phyloP scores from a whole-genome alignment of 306 rosid species.

The cucumber (Cucumis sativus) region DNA sequence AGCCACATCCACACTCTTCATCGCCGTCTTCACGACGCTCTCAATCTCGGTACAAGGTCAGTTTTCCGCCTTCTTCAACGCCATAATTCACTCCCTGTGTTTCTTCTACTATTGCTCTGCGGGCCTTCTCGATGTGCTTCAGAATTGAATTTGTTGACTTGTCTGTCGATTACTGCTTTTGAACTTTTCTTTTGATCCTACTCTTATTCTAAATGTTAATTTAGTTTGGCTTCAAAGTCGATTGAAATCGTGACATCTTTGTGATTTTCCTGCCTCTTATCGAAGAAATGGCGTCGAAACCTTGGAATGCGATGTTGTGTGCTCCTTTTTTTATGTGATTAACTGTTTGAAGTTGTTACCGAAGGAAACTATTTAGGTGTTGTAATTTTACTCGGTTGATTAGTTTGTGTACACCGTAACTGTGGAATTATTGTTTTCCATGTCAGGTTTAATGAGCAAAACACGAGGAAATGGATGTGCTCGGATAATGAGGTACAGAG shows the following conservation, averaged over 20 bases:
- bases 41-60: slow-evolving; percentile 69
- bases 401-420: neutral
- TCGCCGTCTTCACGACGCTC: slow-evolving; percentile 58
- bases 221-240: neutral
- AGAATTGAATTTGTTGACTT: neutral
- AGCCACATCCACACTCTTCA: slow-evolving; percentile 42
- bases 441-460: slow-evolving; percentile 34
- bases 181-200: neutral
- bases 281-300: neutral
- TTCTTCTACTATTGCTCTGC: no score
- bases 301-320: neutral
- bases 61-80: neutral
- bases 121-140: neutral
- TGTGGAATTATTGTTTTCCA: neutral
- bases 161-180: neutral
- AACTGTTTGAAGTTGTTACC: neutral
- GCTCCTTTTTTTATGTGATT: neutral
- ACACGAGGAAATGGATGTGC: slow-evolving; percentile 47
- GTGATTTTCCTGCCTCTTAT: neutral
- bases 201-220: neutral
- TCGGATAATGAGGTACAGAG: slow-evolving; percentile 67
- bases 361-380: neutral
- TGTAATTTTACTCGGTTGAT: neutral
- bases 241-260: neutral
- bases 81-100: neutral